Evolutionary conservation across 1,284 basidiomycete genomes (phyloP).

Genomic region (Sporisorium scitamineum): DNA sequence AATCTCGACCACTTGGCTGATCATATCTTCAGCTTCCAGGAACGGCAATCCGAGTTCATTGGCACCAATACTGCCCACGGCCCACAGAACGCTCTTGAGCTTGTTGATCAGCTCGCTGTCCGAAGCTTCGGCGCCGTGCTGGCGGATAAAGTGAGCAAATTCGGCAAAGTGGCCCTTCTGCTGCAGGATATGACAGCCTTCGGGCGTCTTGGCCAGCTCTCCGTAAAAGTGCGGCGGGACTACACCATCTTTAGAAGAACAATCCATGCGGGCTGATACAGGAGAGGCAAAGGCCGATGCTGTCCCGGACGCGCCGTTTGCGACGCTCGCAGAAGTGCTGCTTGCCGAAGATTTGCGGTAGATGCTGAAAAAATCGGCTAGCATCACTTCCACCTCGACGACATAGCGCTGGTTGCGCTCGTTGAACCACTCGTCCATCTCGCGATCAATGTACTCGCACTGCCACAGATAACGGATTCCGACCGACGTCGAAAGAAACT

Average conservation of each 20-base stretch:
- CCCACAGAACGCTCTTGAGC: slow-evolving; percentile 96
- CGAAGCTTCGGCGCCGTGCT: slow-evolving; percentile 84
- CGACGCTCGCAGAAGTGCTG: neutral
- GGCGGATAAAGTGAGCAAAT: slow-evolving; percentile 88
- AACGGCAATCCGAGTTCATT: slow-evolving; percentile 90
- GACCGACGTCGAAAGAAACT: slow-evolving; percentile 92
- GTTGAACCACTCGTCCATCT: slow-evolving; percentile 95
- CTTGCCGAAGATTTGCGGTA: slow-evolving; percentile 70
- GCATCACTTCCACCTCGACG: slow-evolving; percentile 85
- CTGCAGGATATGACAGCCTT: slow-evolving; percentile 88
- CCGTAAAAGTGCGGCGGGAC: slow-evolving; percentile 97
- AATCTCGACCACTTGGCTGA: slow-evolving; percentile 88
- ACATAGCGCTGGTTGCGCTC: slow-evolving; percentile 84
- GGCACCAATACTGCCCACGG: slow-evolving; percentile 93
- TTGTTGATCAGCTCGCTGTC: slow-evolving; percentile 86
- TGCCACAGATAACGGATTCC: slow-evolving; percentile 93
- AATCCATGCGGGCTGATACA: neutral
- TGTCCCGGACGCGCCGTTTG: slow-evolving; percentile 7
- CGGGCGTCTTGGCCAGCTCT: slow-evolving; percentile 93
- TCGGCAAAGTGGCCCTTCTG: slow-evolving; percentile 92
- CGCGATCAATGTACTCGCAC: slow-evolving; percentile 89
- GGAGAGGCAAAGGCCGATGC: slow-evolving; percentile 8
- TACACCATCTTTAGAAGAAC: slow-evolving; percentile 75
- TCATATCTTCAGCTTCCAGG: slow-evolving; percentile 91
- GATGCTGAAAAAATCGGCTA: slow-evolving; percentile 77